Base-by-base conservation (phyloP, 1,284 basidiomycete genomes). In the Tausonia pullulans region DNA sequence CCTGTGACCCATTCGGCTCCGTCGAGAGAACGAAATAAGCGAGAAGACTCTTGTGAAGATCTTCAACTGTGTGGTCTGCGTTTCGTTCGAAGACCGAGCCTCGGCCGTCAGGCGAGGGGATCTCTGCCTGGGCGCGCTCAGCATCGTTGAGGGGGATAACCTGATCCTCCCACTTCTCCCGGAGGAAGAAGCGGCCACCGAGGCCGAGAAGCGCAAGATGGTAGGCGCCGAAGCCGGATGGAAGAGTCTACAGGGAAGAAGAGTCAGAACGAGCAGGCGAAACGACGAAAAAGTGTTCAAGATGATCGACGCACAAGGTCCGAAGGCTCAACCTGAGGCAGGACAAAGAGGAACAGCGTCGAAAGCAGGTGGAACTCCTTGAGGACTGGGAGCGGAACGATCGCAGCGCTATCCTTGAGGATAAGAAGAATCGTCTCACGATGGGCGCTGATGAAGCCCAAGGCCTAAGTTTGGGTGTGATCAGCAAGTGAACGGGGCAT, bases 131-230 rank as follows among this genome's bases (percentile, higher is more conserved):
- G 58, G 81, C 76, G 11, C 83, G 73, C 73, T 94, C 90, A 0
- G 78, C 75, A 58, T 93, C 89, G 5, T 83, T 87, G 65, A 83
- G 80, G 0, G 90, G 88, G 48, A 81, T 75, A 0, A 92, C 78
- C 43, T 76, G 77, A 41, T 82, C 78, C 40, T 81, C 79, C 81
- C 85, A 87, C 58, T 79, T 79, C 9, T 82, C 80, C 52, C 78
- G 79, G 16, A 84, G 83, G n/a, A 96, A 81, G 70, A 83, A 87
- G 68, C 82, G 81, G 27, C 91, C 85, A 0, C 90, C 86, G 0
- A 96, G 78, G 8, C 81, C 81, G 11, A 95, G 79, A 16, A 95
- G 83, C 0, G 90, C 86, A 3, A 83, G 80, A 72, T 98, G 93
- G 66, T 95, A 82, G 0, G 84, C 83, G 3, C 91, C 90, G 72